These are phyloP conservation scores for Suillus fuscotomentosus DNA, from an alignment of 768 basidiomycete species.

Conservation along the genomic window DNA sequence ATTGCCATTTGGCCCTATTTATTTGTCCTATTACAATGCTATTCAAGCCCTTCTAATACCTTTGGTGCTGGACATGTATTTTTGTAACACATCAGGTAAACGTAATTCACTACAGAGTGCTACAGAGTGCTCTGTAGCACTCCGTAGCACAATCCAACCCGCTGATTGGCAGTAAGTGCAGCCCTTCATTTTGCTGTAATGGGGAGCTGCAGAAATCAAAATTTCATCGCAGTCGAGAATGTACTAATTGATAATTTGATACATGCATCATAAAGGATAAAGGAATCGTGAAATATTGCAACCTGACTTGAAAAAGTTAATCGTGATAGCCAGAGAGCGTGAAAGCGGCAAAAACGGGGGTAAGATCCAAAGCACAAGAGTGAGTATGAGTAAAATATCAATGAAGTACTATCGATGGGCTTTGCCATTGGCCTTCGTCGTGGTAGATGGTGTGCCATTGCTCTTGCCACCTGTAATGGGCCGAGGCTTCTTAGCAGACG, in stretches of 20 bases:
- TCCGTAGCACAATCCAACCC: too few species aligned
- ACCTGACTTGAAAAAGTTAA: constrained; percentile 22
- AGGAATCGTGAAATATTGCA: constrained; percentile 27
- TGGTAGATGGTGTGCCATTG: constrained; percentile 48
- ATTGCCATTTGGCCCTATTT: too few species aligned
- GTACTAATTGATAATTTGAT: not conserved
- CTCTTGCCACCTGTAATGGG: constrained; percentile 47
- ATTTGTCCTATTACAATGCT: too few species aligned
- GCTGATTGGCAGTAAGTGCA: too few species aligned
- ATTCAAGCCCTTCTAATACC: too few species aligned
- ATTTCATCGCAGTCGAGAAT: not conserved
- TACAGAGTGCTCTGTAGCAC: too few species aligned
- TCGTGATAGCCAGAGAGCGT: constrained; percentile 13
- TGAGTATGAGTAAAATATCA: constrained; percentile 4
- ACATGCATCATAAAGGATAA: constrained; percentile 14
- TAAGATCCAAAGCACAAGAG: constrained; percentile 14
- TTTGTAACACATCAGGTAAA: too few species aligned
- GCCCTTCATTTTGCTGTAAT: too few species aligned
- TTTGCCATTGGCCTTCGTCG: constrained; percentile 60
- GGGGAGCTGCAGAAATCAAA: too few species aligned
- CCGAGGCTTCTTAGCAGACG: constrained; percentile 58
- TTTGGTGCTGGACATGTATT: too few species aligned
- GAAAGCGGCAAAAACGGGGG: constrained; percentile 12
- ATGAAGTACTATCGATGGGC: constrained; percentile 46
- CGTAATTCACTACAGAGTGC: too few species aligned